Base-by-base conservation (phyloP, 2,329 filamentous ascomycete genomes). In the Pseudogymnoascus sp. region DNA sequence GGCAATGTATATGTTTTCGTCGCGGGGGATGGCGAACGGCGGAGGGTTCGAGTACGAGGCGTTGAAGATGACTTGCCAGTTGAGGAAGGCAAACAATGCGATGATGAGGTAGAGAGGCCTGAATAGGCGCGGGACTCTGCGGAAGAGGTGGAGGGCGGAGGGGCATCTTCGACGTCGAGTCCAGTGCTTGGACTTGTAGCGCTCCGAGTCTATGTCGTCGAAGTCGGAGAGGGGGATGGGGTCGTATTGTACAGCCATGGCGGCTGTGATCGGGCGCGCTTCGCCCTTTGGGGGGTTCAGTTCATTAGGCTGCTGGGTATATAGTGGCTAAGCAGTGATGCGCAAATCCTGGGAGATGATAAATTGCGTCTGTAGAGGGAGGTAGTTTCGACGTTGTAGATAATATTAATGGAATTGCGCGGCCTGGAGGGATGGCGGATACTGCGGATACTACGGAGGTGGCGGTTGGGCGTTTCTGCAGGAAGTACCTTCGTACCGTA, bases 1-100 rank as follows among this genome's bases (percentile, higher is more conserved):
- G 1, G 86, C 86, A 59, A 92, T 88, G 69, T 88, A 91, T n/a
- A 91, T 76, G 67, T 85, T 87, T 70, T 90, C 86, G 58, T 82
- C 77, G 47, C 65, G 63, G 0, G 71, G 66, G 63, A 77, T 78
- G 63, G 77, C 77, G 63, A 78, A 78, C 1, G 68, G 63, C 6
- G 74, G 75, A 2, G 73, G 74, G 30, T 70, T 69, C 6, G 68
- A 71, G 64, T 81, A 81, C 1, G 77, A 79, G 0, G 76, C 75
- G 7, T 75, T 75, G 35, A 79, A 70, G 5, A 64, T 35, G 2
- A 68, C 8, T 25, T 71, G 68, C 64, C 63, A 66, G 33, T 50
- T 22, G 5, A 71, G 37, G 18, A 72, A 65, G 16, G 67, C 8
- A 0, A 63, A 16, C 11, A 70, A 30, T 20, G 63, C 58, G 9